Evolutionary conservation across 2,329 filamentous ascomycete genomes (phyloP).

Genomic region (Pseudogymnoascus sp.): DNA sequence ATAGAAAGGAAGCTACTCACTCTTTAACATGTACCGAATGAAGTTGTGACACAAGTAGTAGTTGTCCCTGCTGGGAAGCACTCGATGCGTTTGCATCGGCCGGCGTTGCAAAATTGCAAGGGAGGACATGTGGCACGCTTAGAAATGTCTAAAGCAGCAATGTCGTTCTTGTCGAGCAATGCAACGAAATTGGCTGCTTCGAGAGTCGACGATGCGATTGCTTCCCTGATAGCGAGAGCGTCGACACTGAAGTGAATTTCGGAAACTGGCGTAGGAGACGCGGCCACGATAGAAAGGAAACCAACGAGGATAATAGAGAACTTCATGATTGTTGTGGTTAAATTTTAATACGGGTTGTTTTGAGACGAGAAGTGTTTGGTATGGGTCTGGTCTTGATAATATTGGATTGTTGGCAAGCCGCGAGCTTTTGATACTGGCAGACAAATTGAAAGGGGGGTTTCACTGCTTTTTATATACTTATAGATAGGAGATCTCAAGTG

Average conservation of each 20-base stretch:
- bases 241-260: not conserved
- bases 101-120: not conserved
- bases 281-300: not conserved
- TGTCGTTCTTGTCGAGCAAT: not conserved
- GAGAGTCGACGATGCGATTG: not conserved
- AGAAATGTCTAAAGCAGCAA: not conserved
- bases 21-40: not conserved
- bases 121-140: not conserved
- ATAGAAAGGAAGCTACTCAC: not conserved
- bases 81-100: not conserved
- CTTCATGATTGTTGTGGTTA: not conserved
- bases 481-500: not conserved
- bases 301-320: not conserved
- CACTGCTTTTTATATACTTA: not conserved
- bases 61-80: not conserved
- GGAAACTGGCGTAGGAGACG: not conserved
- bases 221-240: not conserved
- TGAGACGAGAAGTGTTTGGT: not conserved
- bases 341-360: not conserved
- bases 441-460: not conserved
- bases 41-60: not conserved
- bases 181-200: not conserved
- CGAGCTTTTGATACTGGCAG: not conserved
- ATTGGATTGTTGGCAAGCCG: not conserved
- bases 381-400: not conserved